A percentile compares a stretch with the other conserved stretches of the same genome.
Evolutionary conservation across 495 filamentous ascomycete species (phyloP).

Genomic region (Penicillium cataractarum): DNA sequence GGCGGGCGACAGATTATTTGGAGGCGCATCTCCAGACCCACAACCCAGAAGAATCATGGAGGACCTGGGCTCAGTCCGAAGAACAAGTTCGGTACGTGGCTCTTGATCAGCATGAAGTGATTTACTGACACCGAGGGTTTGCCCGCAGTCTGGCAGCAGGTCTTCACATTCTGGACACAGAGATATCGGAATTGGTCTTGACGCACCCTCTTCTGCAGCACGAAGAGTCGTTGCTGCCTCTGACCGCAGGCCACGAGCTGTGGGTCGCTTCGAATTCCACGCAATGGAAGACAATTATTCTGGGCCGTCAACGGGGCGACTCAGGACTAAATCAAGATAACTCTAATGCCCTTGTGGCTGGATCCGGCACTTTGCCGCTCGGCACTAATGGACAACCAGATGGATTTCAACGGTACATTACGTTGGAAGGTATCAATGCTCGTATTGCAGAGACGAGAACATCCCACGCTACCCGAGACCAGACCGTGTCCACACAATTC

Average conservation of each 20-base stretch:
- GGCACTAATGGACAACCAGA: neutral
- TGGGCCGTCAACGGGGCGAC: slow-evolving; percentile 1
- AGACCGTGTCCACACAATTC: neutral
- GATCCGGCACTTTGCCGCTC: neutral
- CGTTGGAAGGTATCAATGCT: slow-evolving; percentile 11
- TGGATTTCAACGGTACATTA: slow-evolving; percentile 11
- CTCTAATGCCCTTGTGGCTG: neutral
- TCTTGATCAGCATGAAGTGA: neutral
- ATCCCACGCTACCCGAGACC: neutral
- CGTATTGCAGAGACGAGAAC: slow-evolving; percentile 1
- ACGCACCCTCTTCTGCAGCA: slow-evolving; percentile 32
- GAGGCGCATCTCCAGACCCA: slow-evolving; percentile 1
- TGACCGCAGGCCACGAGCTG: slow-evolving; percentile 22
- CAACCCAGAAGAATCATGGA: slow-evolving; percentile 22
- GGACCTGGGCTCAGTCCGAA: slow-evolving; percentile 23
- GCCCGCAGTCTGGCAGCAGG: slow-evolving; percentile 20
- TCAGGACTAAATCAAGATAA: neutral
- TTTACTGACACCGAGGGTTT: slow-evolving; percentile 2
- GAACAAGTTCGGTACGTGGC: slow-evolving; percentile 24
- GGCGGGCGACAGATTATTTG: neutral
- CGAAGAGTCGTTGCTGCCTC: slow-evolving; percentile 10
- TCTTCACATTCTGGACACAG: slow-evolving; percentile 32
- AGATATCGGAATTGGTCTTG: slow-evolving; percentile 38
- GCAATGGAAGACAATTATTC: slow-evolving; percentile 11
- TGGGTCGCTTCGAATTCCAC: slow-evolving; percentile 27